phyloP scores from a whole-genome alignment of 2,329 filamentous ascomycete genomes.

The Harringtonia lauricola region DNA sequence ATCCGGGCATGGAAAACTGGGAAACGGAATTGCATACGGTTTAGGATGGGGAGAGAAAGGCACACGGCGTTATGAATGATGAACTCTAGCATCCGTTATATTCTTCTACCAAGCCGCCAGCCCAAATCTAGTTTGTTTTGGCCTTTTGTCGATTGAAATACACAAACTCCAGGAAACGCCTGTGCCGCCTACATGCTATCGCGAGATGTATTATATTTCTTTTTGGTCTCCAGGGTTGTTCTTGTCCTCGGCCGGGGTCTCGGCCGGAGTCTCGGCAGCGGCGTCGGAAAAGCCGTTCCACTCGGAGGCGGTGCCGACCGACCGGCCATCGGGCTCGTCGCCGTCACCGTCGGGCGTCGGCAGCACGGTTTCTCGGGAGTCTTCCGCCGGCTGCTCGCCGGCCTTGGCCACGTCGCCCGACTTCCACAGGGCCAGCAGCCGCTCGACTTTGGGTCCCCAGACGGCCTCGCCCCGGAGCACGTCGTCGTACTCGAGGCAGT shows the following conservation, averaged over 20 bases:
- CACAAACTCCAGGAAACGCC: too few species aligned
- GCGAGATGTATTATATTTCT: too few species aligned
- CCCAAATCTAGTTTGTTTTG: too few species aligned
- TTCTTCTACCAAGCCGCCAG: too few species aligned
- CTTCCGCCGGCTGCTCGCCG: neutral
- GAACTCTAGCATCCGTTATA: neutral
- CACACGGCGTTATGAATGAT: too few species aligned
- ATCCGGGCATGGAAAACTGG: too few species aligned
- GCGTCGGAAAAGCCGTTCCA: conserved; percentile 10
- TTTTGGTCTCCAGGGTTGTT: neutral
- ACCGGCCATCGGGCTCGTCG: conserved; percentile 31
- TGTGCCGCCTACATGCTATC: too few species aligned
- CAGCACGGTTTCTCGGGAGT: neutral
- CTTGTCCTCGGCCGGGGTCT: too few species aligned
- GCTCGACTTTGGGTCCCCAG: conserved; percentile 67
- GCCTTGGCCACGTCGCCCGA: conserved; percentile 4
- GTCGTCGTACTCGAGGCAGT: conserved; percentile 70
- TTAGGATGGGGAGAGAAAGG: too few species aligned
- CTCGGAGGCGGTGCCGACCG: conserved; percentile 9
- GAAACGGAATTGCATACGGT: too few species aligned
- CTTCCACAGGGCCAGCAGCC: conserved; percentile 32
- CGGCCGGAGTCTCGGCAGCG: too few species aligned
- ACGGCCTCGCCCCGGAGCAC: conserved; percentile 64
- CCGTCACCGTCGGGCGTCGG: conserved; percentile 23
- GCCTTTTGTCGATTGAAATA: too few species aligned